A percentile compares a stretch with the other conserved stretches of the same genome.
phyloP scores from a whole-genome alignment of 192 early-diverging fungal genomes.

The Coemansia sp. region DNA sequence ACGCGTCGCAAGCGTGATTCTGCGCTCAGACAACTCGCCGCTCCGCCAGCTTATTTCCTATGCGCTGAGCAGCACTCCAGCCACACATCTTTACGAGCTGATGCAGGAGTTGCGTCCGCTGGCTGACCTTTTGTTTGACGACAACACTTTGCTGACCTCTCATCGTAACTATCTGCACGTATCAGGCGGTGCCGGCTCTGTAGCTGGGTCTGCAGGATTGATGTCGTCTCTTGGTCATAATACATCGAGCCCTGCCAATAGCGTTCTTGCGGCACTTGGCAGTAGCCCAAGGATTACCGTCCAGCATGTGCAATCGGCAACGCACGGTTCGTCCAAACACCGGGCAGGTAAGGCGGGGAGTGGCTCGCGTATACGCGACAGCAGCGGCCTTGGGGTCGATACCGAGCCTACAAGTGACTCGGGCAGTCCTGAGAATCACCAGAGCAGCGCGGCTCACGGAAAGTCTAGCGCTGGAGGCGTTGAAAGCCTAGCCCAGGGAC shows the following conservation, averaged over 20 bases:
- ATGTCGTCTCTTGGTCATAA: slow-evolving; percentile 22
- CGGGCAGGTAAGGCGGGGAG: slow-evolving; percentile 11
- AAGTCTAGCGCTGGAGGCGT: slow-evolving; percentile 1
- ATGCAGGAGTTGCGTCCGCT: slow-evolving; percentile 49
- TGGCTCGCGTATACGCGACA: slow-evolving; percentile 9
- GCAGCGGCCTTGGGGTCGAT: slow-evolving; percentile 20
- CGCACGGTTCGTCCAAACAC: slow-evolving; percentile 27
- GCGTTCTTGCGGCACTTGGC: background rate
- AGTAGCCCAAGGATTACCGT: slow-evolving; percentile 14
- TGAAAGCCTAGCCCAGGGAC: slow-evolving; percentile 2
- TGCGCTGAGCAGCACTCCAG: slow-evolving; percentile 40
- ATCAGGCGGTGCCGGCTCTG: slow-evolving; percentile 11
- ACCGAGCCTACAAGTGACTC: slow-evolving; percentile 33
- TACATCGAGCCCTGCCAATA: slow-evolving; percentile 17
- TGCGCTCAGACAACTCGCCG: slow-evolving; percentile 47
- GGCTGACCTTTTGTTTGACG: slow-evolving; percentile 45
- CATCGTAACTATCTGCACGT: slow-evolving; percentile 47
- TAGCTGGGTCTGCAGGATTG: slow-evolving; percentile 13
- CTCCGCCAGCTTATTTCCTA: slow-evolving; percentile 31
- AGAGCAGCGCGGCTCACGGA: background rate
- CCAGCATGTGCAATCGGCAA: slow-evolving; percentile 14
- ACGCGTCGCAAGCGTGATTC: slow-evolving; percentile 33
- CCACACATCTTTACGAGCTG: slow-evolving; percentile 35
- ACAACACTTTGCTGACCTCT: slow-evolving; percentile 24
- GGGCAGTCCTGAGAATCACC: background rate